Percentiles rank a stretch among this genome's conserved stretches.
Evolutionary conservation across 2,329 filamentous ascomycete genomes (phyloP).

Genomic region (Stagonosporopsis tanaceti): DNA sequence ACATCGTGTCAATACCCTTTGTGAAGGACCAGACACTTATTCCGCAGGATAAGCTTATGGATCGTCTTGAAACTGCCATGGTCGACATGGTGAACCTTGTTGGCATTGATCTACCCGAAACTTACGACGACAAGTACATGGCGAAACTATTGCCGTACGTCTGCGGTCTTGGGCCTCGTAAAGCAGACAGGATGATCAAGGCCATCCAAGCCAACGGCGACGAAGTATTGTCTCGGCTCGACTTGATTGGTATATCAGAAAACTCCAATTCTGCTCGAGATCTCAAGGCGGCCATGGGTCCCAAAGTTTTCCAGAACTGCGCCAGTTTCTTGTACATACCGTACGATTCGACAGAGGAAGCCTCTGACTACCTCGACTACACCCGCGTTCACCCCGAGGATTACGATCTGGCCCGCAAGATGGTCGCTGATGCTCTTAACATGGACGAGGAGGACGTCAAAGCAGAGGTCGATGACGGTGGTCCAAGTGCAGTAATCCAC

Average conservation of each 20-base stretch:
- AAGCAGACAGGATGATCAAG: conserved; percentile 84
- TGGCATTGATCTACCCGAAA: conserved; percentile 94
- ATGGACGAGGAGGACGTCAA: conserved; percentile 98
- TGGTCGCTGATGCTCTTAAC: conserved; percentile 95
- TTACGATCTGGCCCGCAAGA: conserved; percentile 96
- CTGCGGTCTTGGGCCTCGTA: conserved; percentile 88
- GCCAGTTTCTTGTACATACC: conserved; percentile 93
- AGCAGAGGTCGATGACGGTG: conserved; percentile 89
- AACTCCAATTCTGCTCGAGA: conserved; percentile 67
- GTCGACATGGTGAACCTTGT: conserved; percentile 98
- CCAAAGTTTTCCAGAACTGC: conserved; percentile 94
- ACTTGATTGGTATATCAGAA: conserved; percentile 88
- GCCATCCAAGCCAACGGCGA: conserved; percentile 92
- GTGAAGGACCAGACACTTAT: conserved; percentile 90
- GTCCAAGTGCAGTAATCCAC: conserved; percentile 86
- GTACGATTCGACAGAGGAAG: conserved; percentile 81
- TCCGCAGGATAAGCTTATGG: conserved; percentile 84
- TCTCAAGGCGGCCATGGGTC: conserved; percentile 67
- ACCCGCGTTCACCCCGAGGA: conserved; percentile 98
- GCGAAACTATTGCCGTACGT: conserved; percentile 91
- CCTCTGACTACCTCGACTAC: conserved; percentile 92
- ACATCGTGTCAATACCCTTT: conserved; percentile 86
- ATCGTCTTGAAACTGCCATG: conserved; percentile 92
- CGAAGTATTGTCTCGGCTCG: conserved; percentile 80
- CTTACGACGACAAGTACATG: conserved; percentile 79